Evolutionary conservation across 768 basidiomycete genomes (phyloP).

Genomic region (Naganishia randhawae): DNA sequence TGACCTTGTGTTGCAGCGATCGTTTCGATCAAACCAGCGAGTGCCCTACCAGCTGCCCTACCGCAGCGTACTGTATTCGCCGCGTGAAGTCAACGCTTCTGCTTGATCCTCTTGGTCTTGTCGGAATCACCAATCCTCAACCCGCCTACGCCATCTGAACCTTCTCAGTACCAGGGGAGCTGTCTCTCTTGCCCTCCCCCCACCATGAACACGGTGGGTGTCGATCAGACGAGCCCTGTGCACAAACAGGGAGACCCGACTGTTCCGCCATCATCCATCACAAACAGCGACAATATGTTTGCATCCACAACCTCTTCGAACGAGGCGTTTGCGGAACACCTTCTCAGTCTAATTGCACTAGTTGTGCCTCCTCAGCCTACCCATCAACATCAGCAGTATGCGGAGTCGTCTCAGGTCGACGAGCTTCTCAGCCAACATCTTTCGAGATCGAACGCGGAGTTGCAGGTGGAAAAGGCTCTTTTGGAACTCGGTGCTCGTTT

Average conservation of each 20-base stretch:
- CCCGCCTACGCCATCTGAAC: not conserved
- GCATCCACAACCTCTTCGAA: slow-evolving; percentile 6
- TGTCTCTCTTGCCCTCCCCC: no score
- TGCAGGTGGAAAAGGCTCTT: slow-evolving; percentile 9
- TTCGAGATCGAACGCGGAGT: slow-evolving; percentile 13
- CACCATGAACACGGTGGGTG: slow-evolving; percentile 12
- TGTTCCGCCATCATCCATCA: not conserved
- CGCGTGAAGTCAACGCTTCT: not conserved
- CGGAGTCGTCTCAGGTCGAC: not conserved
- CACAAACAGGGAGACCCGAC: not conserved
- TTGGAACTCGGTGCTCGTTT: not conserved
- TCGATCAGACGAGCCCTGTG: not conserved
- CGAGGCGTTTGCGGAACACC: slow-evolving; percentile 19
- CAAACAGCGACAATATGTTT: not conserved
- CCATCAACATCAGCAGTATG: not conserved
- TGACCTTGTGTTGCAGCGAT: not conserved
- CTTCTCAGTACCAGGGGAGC: not conserved
- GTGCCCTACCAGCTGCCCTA: no score
- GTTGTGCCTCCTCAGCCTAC: not conserved
- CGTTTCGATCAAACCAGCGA: not conserved
- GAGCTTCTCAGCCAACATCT: slow-evolving; percentile 1
- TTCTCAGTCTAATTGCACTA: not conserved
- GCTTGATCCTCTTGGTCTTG: not conserved
- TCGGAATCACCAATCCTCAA: not conserved
- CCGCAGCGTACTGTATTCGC: not conserved